These are phyloP conservation scores for Mortierella sp. DNA, from an alignment of 371 early-diverging fungal genomes.

Conservation along the genomic window DNA sequence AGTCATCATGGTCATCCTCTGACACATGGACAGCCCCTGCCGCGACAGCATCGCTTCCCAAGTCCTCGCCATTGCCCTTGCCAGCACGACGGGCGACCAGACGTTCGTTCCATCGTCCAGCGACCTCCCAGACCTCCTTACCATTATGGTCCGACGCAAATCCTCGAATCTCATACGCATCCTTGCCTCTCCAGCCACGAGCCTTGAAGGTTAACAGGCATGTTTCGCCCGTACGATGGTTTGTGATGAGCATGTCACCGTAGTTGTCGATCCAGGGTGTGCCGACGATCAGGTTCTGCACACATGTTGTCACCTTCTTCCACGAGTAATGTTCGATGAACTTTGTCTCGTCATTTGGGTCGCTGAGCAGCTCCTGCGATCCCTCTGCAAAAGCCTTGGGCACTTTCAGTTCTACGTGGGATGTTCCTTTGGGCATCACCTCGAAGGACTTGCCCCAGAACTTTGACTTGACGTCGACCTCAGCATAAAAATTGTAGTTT, in stretches of 20 bases:
- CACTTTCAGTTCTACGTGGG: constrained; percentile 79
- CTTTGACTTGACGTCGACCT: constrained; percentile 80
- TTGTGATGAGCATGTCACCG: constrained; percentile 82
- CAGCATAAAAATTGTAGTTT: constrained; percentile 80
- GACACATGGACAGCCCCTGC: constrained; percentile 40
- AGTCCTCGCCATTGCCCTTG: constrained; percentile 34
- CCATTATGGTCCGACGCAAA: constrained; percentile 67
- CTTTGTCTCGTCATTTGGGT: constrained; percentile 44
- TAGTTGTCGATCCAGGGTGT: constrained; percentile 83
- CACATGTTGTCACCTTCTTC: constrained; percentile 85
- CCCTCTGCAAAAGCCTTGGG: constrained; percentile 61
- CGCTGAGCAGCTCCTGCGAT: constrained; percentile 19
- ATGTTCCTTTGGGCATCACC: constrained; percentile 78
- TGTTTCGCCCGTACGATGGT: constrained; percentile 79
- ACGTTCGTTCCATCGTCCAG: constrained; percentile 78
- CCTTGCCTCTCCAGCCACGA: constrained; percentile 70
- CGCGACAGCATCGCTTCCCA: constrained; percentile 57
- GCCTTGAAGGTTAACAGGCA: constrained; percentile 80
- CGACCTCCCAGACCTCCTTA: constrained; percentile 66
- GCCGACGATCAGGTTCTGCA: constrained; percentile 88
- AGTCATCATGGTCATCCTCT: constrained; percentile 19
- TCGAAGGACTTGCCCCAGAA: constrained; percentile 89
- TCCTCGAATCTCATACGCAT: constrained; percentile 75
- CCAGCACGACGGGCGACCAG: constrained; percentile 69
- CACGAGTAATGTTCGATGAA: constrained; percentile 82